Evolutionary conservation across 805 yeast species (phyloP), one percentile per base, ranked within the genome.

Genomic region (Candida tallmaniae): DNA sequence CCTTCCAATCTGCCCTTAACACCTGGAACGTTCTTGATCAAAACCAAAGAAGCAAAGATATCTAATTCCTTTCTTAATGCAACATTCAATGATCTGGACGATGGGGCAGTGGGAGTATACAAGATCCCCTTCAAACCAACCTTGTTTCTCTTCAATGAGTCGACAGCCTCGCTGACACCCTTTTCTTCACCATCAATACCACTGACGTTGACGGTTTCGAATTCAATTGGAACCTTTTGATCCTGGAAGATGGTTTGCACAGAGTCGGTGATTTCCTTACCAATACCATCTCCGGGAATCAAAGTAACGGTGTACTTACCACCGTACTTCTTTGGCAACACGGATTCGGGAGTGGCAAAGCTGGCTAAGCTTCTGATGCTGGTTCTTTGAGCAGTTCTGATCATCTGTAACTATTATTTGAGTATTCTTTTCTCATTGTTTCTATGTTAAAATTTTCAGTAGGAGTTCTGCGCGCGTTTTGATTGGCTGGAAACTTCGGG

Each of bases 201-300:
- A 39, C 68, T 60, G 21, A 66, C 71, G 28, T 67, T 70, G 32
- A 67, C 62, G 24, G 62, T 58, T 63, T 93, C 97, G 83, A 93
- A 93, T 51, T 88, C 96, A 48, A 90, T 80, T 49, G 98, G 98
- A 28, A 93, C 83, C 47, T 77, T 78, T 65, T 84, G 88, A 44
- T 86, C 77, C 58, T 80, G 75, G 74, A 90, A 90, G 59, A 90
- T 84, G 48, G 86, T 77, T 62, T 83, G 80, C 41, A 90, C 98
- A 17, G 97, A 83, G 62, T 84, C 90, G 40, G 97, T 83, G 59
- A 89, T 85, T 70, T 89, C 96, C 57, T 81, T 82, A 64, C 98
- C 98, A 48, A 89, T 83, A 76, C 97, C 97, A 60, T 90, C 98
- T 67, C 98, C 96, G 40, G 97, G 97, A 51, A 90, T 82, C 60